These are phyloP conservation scores for Heritiera littoralis DNA, from an alignment of 345 rosid species.

Conservation along the genomic window DNA sequence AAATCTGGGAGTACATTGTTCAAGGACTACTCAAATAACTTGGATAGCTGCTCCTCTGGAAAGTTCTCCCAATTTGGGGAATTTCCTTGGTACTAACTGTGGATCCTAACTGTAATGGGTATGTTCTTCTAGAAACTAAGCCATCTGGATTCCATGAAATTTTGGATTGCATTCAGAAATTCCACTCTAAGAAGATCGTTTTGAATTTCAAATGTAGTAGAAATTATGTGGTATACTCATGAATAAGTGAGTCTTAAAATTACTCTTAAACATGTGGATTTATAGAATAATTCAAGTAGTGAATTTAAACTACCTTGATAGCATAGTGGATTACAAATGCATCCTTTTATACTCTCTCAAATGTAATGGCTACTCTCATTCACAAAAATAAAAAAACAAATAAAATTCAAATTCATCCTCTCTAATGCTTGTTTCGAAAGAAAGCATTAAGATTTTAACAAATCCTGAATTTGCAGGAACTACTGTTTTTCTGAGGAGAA, in stretches of 20 bases:
- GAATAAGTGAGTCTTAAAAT: neutral
- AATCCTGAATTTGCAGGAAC: neutral
- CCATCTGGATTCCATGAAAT: neutral
- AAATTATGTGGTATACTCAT: neutral
- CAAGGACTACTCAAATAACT: no score
- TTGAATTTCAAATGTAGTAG: neutral
- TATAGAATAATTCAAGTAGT: no score
- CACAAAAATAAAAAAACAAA: neutral
- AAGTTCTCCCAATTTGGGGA: neutral
- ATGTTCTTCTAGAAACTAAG: neutral
- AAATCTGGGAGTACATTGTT: no score
- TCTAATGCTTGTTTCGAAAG: neutral
- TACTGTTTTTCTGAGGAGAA: neutral
- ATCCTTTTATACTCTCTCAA: no score
- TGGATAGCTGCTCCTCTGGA: neutral
- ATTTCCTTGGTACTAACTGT: no score
- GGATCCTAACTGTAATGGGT: no score
- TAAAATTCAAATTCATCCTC: neutral
- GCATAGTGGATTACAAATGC: no score
- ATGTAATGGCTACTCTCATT: no score
- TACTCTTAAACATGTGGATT: neutral
- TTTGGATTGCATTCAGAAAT: neutral
- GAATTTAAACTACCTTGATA: neutral
- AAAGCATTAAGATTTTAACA: neutral
- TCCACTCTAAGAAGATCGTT: neutral